Evolutionary conservation across 2,329 filamentous ascomycete species (phyloP), one percentile per base, ranked within the genome.

Genomic region (Diaporthe velutina): DNA sequence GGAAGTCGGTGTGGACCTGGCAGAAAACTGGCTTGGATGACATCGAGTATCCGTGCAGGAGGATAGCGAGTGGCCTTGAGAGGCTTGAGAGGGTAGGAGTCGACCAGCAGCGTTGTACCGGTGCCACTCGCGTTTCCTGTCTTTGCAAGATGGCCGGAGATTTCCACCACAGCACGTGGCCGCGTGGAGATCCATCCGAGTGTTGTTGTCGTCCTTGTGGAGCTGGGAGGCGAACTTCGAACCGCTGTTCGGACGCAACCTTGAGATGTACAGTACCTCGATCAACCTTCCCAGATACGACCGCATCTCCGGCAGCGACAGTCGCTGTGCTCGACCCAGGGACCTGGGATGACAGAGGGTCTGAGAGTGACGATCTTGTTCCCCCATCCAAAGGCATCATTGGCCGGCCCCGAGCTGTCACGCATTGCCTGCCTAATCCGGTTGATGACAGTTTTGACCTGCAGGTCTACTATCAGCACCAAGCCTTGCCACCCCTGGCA

Each of bases 131-230:
- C 57, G 15, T n/a, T 50, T 54, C 64, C 40, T 52, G 64, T 38
- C 64, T 68, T 50, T 68, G 64, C 33, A 38, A 68, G 48, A 68
- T 68, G 64, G 64, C 64, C 64, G 64, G 64, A 68, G 64, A 68
- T 68, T 68, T 68, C 64, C 64, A 68, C 13, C 45, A 68, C 64
- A 68, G 64, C 64, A 68, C 64, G 64, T 68, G 64, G 64, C 33
- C 48, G 45, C 64, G 33, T 68, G 64, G 48, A 68, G 64, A 68
- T 68, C 45, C 64, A 54, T 68, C 64, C 45, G 45, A 68, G 64
- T 68, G 45, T 54, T 54, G 64, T 68, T 38, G 40, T 64, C 40
- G 64, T 25, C 50, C 64, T 40, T 52, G 64, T 68, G 64, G 64
- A 68, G 64, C 64, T 68, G 48, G n/a, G 33, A 68, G 64, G 64